Evolutionary conservation across 2,329 filamentous ascomycete species (phyloP), one percentile per base, ranked within the genome.

Genomic region (Xenosphaeropsis pyriputrescens): DNA sequence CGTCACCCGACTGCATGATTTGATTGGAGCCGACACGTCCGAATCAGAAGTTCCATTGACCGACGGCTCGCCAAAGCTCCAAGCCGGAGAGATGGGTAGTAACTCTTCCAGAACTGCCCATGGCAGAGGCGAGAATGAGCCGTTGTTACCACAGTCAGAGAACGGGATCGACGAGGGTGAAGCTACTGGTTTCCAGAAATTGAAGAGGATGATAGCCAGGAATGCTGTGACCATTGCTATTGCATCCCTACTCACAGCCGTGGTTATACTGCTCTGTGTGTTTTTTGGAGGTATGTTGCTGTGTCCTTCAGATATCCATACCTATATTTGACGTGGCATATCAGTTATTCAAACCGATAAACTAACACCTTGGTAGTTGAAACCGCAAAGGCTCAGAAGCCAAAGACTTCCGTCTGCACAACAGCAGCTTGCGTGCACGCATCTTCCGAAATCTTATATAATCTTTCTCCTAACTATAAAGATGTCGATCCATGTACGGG

Each of bases 401-500:
- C 34, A 1, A 38, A 47, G 36, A 32, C 46, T 11, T 40, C 29
- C 19, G 41, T 70, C 17, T 79, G 75, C 50, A 51, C 67, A 35
- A 70, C 73, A 8, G 67, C 73, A 32, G 68, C 70, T 42, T 81
- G 75, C 51, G 62, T 79, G 11, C 70, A 78, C 47, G 75, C 74
- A 11, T 67, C 75, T 4, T 75, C 72, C 11, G 67, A 71, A 44
- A 67, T 80, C 30, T 62, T 79, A 7, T 69, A 73, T 44, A 78
- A 74, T 41, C 57, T 80, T 12, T 70, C 73, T 13, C 69, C 74
- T 6, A 60, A 75, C 36, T 76, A 80, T 54, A 62, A 70, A 41
- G 56, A 71, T 2, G 60, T 84, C 30, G 75, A 84, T 50, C 71
- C 79, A 2, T 85, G 79, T 47, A 68, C 63, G n/a, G 58, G 82